Conservation (phyloP, 1,139 yeast genomes). For the Lodderomyces metapsilosis region DNA sequence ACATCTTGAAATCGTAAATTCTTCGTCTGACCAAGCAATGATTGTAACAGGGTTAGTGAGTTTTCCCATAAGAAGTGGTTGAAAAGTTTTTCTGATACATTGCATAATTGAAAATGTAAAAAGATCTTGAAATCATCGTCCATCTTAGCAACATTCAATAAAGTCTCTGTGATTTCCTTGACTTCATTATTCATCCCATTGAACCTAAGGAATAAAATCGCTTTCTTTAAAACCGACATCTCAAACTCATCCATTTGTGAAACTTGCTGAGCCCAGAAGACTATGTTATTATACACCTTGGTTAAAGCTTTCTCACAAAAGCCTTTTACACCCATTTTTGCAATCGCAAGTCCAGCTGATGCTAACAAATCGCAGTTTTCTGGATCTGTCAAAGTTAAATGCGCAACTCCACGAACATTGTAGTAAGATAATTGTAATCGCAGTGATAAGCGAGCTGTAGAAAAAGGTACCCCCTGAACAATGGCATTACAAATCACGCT, state of each 20-base stretch:
- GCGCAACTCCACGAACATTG: slow-evolving; percentile 20
- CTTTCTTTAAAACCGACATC: slow-evolving; percentile 25
- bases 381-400: slow-evolving; percentile 11
- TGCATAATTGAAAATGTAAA: slow-evolving; percentile 17
- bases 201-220: slow-evolving; percentile 36
- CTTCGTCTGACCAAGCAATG: slow-evolving; percentile 15
- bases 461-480: slow-evolving; percentile 13
- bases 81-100: slow-evolving; percentile 15
- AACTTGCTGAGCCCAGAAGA: slow-evolving; percentile 5
- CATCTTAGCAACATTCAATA: neutral
- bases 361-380: neutral
- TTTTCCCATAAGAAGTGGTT: slow-evolving; percentile 16
- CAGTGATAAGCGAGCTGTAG: slow-evolving; percentile 13
- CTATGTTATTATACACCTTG: slow-evolving; percentile 11
- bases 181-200: slow-evolving; percentile 32
- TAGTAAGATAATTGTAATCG: slow-evolving; percentile 22
- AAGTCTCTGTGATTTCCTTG: slow-evolving; percentile 7
- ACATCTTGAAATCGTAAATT: slow-evolving; percentile 16
- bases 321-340: slow-evolving; percentile 1
- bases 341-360: neutral
- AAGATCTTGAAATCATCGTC: slow-evolving; percentile 11
- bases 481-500: slow-evolving; percentile 16
- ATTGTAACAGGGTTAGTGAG: slow-evolving; percentile 9
- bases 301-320: slow-evolving; percentile 21
- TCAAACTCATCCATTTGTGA: slow-evolving; percentile 20